phyloP scores from a whole-genome alignment of 345 rosid genomes.

The Linum lewisii region DNA sequence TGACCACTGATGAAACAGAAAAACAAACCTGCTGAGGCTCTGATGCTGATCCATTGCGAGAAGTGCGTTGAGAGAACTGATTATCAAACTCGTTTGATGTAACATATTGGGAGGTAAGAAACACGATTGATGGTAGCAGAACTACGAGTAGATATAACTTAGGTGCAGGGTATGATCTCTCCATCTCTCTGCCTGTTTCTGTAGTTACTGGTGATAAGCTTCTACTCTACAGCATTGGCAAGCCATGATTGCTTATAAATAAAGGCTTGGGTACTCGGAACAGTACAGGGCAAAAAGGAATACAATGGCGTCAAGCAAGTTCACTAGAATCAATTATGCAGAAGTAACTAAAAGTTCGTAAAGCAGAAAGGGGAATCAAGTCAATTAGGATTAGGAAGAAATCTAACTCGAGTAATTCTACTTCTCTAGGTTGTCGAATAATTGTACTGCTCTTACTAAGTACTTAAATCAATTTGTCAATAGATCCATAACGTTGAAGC shows the following conservation, averaged over 20 bases:
- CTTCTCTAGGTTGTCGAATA: no score
- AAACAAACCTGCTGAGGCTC: slow-evolving; percentile 74
- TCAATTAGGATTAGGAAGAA: no score
- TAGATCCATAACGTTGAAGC: no score
- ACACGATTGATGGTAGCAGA: neutral
- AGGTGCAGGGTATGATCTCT: neutral
- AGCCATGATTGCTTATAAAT: no score
- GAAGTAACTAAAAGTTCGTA: no score
- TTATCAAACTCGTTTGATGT: slow-evolving; percentile 7
- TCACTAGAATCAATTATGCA: neutral
- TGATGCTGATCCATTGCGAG: slow-evolving; percentile 38
- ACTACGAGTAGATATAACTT: no score
- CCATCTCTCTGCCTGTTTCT: slow-evolving; percentile 10
- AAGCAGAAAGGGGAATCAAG: no score
- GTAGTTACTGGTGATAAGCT: no score
- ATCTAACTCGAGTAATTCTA: no score
- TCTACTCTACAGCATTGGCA: no score
- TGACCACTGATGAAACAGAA: neutral
- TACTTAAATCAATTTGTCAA: no score
- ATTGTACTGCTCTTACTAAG: no score
- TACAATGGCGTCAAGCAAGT: slow-evolving; percentile 35
- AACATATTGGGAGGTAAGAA: slow-evolving; percentile 12
- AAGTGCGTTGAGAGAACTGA: slow-evolving; percentile 34
- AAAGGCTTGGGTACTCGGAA: neutral
- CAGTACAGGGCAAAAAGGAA: neutral